Evolutionary conservation across 306 rosid genomes (phyloP), one percentile per base, ranked within the genome.

Genomic region (Cicer cuneatum): DNA sequence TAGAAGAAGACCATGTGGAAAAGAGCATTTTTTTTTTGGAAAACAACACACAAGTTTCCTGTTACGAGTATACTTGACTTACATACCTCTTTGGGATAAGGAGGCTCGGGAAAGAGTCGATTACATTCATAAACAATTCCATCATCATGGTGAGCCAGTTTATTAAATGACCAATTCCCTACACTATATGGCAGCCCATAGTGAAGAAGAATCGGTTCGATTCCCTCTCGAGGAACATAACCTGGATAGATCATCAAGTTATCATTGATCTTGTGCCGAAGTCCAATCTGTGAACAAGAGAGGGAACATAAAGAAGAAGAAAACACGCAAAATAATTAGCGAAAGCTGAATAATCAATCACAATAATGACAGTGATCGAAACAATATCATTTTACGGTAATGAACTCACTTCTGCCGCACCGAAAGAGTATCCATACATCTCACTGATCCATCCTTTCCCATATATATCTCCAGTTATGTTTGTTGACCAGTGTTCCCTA

Each of bases 341-440:
- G 10, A 74, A 65, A 71, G 19, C 9, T 70, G 19, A 73, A 24
- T 60, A 15, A 49, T 68, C 19, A 68, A 72, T 67, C 45, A 74
- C 48, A 11, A 24, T 10, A 58, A 58, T 24, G 33, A 78, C 52
- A 37, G 63, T 76, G 58, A 49, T 18, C 39, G 62, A 65, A n/a
- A 10, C 58, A 56, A 29, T 19, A 18, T 4, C 37, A 57, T 29
- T 41, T 67, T 47, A 77, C 43, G 72, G 60, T 43, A 64, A 35
- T 37, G 46, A 72, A 66, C 95, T 82, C 84, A 92, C 97, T 86
- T 92, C 99, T 6, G 99, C 99, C 40, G 97, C 99, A 54, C 97
- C 99, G 66, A 94, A 94, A 45, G 99, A 92, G 84, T 92, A 94
- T 71, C 99, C 99, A 62, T 94, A 94, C 99, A 94, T 94, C 88